A percentile compares a stretch with the other conserved stretches of the same genome.
Conservation (phyloP, 1,284 basidiomycete species). For the Boletus semigastroideus region DNA sequence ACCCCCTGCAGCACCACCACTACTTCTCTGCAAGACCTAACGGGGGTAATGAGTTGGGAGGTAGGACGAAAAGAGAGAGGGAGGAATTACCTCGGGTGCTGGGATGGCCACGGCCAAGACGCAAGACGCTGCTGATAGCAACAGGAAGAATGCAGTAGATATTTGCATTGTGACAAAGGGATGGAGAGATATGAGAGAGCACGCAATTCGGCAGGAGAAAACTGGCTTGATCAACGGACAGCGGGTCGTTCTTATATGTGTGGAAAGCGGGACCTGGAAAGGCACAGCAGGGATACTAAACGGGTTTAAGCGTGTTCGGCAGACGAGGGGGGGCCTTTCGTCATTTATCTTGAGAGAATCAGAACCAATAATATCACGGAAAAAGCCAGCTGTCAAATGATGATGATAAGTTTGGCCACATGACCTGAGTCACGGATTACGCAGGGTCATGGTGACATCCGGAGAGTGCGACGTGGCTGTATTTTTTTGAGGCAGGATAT, state of each 20-base stretch:
- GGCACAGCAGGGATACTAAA: slow-evolving; percentile 9
- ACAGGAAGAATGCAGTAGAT: not conserved
- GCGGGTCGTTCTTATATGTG: not conserved
- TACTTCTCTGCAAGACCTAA: not conserved
- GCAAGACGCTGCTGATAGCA: slow-evolving; percentile 14
- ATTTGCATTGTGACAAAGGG: slow-evolving; percentile 15
- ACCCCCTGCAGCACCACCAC: no score
- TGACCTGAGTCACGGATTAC: no score
- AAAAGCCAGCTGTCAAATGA: no score
- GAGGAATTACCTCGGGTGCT: slow-evolving; percentile 10
- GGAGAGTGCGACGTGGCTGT: no score
- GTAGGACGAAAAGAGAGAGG: not conserved
- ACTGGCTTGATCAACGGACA: no score
- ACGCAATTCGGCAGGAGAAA: not conserved
- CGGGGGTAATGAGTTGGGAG: not conserved
- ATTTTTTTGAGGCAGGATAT: no score
- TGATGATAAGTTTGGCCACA: no score
- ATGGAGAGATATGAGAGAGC: not conserved
- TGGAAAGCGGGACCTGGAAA: slow-evolving; percentile 3
- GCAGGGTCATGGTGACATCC: no score
- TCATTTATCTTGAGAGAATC: slow-evolving; percentile 1
- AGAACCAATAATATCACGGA: not conserved
- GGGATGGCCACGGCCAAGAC: slow-evolving; percentile 16
- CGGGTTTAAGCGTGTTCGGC: slow-evolving; percentile 2
- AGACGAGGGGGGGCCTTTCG: not conserved